Evolutionary conservation across 1,284 basidiomycete genomes (phyloP), one percentile per base, ranked within the genome.

Genomic region (Melampsora occidentalis): DNA sequence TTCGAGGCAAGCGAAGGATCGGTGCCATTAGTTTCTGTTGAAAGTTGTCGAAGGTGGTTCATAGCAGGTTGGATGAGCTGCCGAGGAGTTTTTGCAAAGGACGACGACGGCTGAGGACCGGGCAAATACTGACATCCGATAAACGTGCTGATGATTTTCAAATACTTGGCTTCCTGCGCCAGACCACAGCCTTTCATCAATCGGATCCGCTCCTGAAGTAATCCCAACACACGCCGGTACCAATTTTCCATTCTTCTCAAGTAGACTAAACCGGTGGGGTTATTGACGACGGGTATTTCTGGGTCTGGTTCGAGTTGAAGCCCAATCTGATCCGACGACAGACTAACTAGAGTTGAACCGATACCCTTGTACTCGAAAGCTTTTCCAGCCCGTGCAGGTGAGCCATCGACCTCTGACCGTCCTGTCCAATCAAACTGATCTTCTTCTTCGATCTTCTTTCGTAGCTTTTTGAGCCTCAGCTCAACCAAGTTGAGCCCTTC

Each of bases 351-450:
- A 14, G 85, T 20, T 86, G 88, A 53, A 85, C 82, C 85, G 88
- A 87, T 78, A 86, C 90, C 90, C 12, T 90, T 87, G 83, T 87
- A 88, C 78, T 86, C 86, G 84, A 93, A 93, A 1, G 89, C 87
- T 20, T 86, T 83, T 0, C 86, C 86, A 4, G 84, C 85, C 83
- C 68, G 59, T 76, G 87, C 87, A 0, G 82, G 79, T 31, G 84
- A 84, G 7, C 89, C 90, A 73, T 87, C 85, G 31, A 88, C 84
- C 80, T 91, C 88, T 1, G 88, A 89, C n/a, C 92, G 87, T 1
- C 93, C 92, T 0, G 92, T 92, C 93, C 93, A 96, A 82, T 95
- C 93, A 79, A 92, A 90, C 76, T 83, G 84, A 78, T 91, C 90
- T 82, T 93, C 92, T 10, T 90, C 89, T 14, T 83, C 82, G n/a